Conservation (phyloP, 106 monocot species). For the Dioscorea zingiberensis region DNA sequence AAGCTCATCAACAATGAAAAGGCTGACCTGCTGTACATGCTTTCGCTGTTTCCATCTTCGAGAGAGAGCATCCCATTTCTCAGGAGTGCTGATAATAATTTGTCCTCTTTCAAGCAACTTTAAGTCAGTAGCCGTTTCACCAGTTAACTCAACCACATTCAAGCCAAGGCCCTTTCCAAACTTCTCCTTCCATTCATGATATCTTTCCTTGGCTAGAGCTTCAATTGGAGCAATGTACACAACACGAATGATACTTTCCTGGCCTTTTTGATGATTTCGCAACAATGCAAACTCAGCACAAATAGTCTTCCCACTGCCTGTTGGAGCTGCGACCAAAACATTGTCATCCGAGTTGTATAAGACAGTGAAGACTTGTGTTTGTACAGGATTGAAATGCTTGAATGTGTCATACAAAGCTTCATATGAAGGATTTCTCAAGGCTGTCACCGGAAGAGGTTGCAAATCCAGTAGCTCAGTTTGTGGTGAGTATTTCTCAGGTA, state of each 20-base stretch:
- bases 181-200: constrained; percentile 71
- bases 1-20: constrained; percentile 96
- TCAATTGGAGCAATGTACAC: constrained; percentile 93
- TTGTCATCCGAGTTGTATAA: constrained; percentile 93
- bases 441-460: constrained; percentile 89
- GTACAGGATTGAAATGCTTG: constrained; percentile 98
- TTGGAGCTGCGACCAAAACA: constrained; percentile 95
- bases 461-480: constrained; percentile 91
- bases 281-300: constrained; percentile 98
- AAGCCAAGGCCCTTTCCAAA: constrained; percentile 66
- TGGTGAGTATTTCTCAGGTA: constrained; percentile 97
- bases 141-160: constrained; percentile 72
- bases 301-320: constrained; percentile 97
- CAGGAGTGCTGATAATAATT: constrained; percentile 90
- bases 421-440: constrained; percentile 75
- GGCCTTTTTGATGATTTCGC: constrained; percentile 70
- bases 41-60: constrained; percentile 97
- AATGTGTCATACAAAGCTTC: constrained; percentile 83
- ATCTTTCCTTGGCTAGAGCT: constrained; percentile 92
- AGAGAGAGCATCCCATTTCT: constrained; percentile 99
- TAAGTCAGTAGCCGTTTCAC: constrained; percentile 80
- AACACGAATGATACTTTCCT: constrained; percentile 64
- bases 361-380: constrained; percentile 95
- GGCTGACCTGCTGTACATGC: constrained; percentile 82
- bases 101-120: constrained; percentile 80